Evolutionary conservation across 2,329 filamentous ascomycete genomes (phyloP).

Genomic region (Calonectria leucothoes): DNA sequence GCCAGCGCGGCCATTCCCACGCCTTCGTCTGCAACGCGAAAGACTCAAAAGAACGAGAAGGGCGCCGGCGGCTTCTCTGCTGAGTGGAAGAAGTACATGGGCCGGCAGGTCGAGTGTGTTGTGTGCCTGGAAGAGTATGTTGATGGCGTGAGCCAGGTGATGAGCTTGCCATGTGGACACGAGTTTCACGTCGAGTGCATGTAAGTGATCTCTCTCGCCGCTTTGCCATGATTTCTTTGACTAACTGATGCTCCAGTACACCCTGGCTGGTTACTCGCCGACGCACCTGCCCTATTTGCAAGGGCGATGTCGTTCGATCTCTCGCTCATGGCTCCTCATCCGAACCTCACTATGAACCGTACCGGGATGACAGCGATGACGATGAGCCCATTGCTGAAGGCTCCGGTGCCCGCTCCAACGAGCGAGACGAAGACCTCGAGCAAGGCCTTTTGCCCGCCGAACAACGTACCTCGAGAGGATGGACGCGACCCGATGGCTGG

Average conservation of each 20-base stretch:
- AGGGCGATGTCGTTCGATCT: slow-evolving; percentile 89
- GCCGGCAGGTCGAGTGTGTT: slow-evolving; percentile 85
- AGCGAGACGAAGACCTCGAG: slow-evolving; percentile 55
- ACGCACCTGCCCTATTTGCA: slow-evolving; percentile 98
- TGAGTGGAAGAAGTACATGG: slow-evolving; percentile 76
- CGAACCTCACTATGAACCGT: slow-evolving; percentile 64
- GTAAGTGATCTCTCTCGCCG: slow-evolving; percentile 72
- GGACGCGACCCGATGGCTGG: slow-evolving; percentile 50
- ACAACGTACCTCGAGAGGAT: slow-evolving; percentile 29
- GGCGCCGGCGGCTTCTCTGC: slow-evolving; percentile 53
- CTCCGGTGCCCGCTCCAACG: slow-evolving; percentile 45
- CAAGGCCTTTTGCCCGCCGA: slow-evolving; percentile 50
- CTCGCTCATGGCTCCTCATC: slow-evolving; percentile 67
- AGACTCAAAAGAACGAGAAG: slow-evolving; percentile 56
- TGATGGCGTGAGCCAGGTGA: slow-evolving; percentile 92
- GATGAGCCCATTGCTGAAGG: slow-evolving; percentile 54
- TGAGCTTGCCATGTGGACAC: slow-evolving; percentile 97
- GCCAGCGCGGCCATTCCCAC: slow-evolving; percentile 56
- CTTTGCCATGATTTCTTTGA: slow-evolving; percentile 6
- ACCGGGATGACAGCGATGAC: slow-evolving; percentile 61
- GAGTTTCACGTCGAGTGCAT: slow-evolving; percentile 99
- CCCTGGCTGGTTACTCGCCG: slow-evolving; percentile 96
- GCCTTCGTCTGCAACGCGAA: slow-evolving; percentile 48
- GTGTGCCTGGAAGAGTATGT: slow-evolving; percentile 97
- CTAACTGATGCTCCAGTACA: slow-evolving; percentile 68